Base-by-base conservation (phyloP, 1,284 basidiomycete species). In the Heterobasidion irregulare region DNA sequence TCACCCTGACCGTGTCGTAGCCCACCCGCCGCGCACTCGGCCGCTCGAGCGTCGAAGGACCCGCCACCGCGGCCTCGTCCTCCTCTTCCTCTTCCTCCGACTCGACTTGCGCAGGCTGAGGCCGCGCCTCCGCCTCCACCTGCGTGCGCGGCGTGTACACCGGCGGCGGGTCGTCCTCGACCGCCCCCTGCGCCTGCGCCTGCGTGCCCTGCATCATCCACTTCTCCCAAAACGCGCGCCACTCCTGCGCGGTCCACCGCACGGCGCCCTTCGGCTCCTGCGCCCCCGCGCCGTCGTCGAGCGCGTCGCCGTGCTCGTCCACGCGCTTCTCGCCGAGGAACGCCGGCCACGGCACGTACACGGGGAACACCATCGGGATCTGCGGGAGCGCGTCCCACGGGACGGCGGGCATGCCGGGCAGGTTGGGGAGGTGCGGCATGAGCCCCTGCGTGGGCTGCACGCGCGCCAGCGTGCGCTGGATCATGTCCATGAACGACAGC, bases 351-450 rank as follows among this genome's bases (percentile, higher is more conserved):
- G 88, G 86, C 12, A 90, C 80, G 58, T 85, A 79, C 41, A 90
- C 78, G 6, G 89, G 86, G 75, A 90, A 89, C n/a, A 87, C 84
- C 67, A 87, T 76, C 0, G 86, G 86, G 56, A 90, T 79, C 59
- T 88, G 85, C 2, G 83, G 84, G 12, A 89, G 68, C 16, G 77
- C 78, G 47, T 70, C 79, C 86, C 86, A 88, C n/a, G 59, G 58
- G 9, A 61, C 59, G 19, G 78, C 71, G 35, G 81, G 78, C 63
- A 84, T 82, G 18, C 66, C 68, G 1, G 70, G 68, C n/a, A 74
- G 63, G 50, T 74, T 66, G 16, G 73, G 77, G 8, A 84, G 66
- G 57, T 82, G 78, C 16, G 82, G 78, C 56, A 86, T 78, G 72
- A 70, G 74, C 62, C 80, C 75, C 49, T 78, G 77, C 0, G 83